Evolutionary conservation across 148 eudicot species (phyloP), one percentile per base, ranked within the genome.

Genomic region (Chenopodium quinoa): DNA sequence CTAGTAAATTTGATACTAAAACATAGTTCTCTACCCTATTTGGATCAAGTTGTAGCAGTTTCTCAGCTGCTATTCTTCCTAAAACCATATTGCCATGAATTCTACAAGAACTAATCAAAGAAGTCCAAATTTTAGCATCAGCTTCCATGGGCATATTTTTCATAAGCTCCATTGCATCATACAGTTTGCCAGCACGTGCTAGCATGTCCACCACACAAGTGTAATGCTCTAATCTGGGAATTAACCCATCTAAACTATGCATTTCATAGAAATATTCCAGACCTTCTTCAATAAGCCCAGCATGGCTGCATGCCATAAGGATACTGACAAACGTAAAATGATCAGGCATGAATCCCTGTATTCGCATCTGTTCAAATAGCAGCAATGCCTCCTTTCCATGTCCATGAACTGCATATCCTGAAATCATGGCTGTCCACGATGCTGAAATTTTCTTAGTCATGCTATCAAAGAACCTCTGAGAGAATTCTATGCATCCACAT

Each of bases 371-470:
- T 58, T 87, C 76, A 81, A 91, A 92, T 54, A 88, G 86, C 48
- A 81, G 25, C 27, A 87, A 37, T 67, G 92, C 90, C 84, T 85
- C 87, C 37, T 71, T 70, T 20, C 92, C 92, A 52, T 20, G 66
- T 71, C 97, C 97, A 87, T 92, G 90, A 82, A 88, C 80, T 52
- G 89, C 97, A 75, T 87, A 86, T 73, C 91, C 97, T 84, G 93
- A 65, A 86, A 92, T 92, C 84, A 91, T 77, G 79, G 77, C 87
- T 25, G 90, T 86, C 90, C 90, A 92, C 31, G 84, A 81, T 69
- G 91, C 85, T 4, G 79, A 72, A 76, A 84, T 84, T 75, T 80
- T 89, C 78, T 77, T 62, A 54, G 80, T 79, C 32, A 80, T 79
- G 75, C 52, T 75, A n/a, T 86, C 85, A 81, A 92, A 92, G 78